These are phyloP conservation scores for Raffaelea arxii DNA, from an alignment of 2,329 filamentous ascomycete species.

Conservation along the genomic window DNA sequence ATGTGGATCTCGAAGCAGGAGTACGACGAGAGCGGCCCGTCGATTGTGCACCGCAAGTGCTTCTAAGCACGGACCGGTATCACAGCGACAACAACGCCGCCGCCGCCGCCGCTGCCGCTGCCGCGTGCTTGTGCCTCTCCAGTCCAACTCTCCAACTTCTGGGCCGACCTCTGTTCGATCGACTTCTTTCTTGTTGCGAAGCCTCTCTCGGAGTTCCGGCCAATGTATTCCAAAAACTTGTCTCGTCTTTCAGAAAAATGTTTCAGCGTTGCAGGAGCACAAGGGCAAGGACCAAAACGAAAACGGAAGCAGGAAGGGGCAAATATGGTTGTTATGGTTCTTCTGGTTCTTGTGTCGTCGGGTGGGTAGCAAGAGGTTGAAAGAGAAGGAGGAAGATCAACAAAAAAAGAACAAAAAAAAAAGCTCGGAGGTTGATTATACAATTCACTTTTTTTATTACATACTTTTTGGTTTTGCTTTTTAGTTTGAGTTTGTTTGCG, in stretches of 20 bases:
- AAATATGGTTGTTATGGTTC: too few species aligned
- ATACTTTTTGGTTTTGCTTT: conserved; percentile 44
- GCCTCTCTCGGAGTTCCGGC: conserved; percentile 27
- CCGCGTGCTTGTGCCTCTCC: too few species aligned
- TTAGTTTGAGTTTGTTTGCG: too few species aligned
- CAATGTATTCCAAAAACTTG: conserved; percentile 38
- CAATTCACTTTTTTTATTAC: conserved; percentile 39
- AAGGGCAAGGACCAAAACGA: conserved; percentile 33
- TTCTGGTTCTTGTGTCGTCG: conserved; percentile 4
- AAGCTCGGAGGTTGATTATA: conserved; percentile 42
- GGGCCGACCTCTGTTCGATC: too few species aligned
- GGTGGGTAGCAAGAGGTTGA: not conserved
- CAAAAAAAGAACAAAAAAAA: conserved; percentile 8
- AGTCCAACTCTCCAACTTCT: too few species aligned
- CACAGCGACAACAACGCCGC: too few species aligned
- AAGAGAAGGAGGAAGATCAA: not conserved
- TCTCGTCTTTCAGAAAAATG: conserved; percentile 49
- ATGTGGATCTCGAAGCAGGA: conserved; percentile 99
- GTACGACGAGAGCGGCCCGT: conserved; percentile 99
- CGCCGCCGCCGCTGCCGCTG: too few species aligned
- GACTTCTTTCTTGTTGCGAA: conserved; percentile 26
- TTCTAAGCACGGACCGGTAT: conserved; percentile 67
- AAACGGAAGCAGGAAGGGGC: too few species aligned
- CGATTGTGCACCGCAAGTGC: conserved; percentile 99
- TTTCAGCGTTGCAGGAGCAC: conserved; percentile 32